A percentile compares a stretch with the other conserved stretches of the same genome.
phyloP scores from a whole-genome alignment of 768 basidiomycete species.

The Trametes sanguinea region DNA sequence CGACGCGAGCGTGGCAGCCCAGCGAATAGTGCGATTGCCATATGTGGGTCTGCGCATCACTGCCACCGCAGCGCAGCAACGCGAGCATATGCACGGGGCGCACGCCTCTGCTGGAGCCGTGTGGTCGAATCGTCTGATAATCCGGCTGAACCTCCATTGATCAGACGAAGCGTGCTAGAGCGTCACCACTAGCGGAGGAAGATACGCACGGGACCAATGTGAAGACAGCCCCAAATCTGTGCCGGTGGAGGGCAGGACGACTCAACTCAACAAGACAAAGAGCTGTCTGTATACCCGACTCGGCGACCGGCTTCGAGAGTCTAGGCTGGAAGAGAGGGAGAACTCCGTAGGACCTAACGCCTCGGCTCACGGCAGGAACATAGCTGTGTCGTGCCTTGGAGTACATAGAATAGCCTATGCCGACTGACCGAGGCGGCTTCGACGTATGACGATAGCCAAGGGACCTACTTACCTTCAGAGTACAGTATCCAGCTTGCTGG shows the following conservation, averaged over 20 bases:
- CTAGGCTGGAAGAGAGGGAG: neutral
- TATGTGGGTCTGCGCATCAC: conserved; percentile 3
- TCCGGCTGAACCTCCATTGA: neutral
- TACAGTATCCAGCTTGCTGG: neutral
- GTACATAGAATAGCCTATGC: neutral
- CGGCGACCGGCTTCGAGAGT: too few species aligned
- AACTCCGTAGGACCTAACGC: neutral
- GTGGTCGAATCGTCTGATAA: neutral
- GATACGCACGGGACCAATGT: neutral
- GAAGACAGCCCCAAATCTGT: too few species aligned
- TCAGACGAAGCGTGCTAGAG: neutral
- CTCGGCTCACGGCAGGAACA: neutral
- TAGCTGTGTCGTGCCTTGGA: neutral
- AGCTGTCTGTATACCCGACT: too few species aligned
- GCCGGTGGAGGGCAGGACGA: too few species aligned
- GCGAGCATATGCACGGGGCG: conserved; percentile 6
- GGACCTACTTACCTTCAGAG: neutral
- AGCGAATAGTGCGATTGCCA: conserved; percentile 8
- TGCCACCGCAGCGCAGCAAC: conserved; percentile 10
- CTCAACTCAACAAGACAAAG: too few species aligned
- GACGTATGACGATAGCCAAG: neutral
- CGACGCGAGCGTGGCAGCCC: neutral
- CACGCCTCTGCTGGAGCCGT: neutral
- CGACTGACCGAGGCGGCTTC: neutral
- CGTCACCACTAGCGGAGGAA: neutral